Evolutionary conservation across 352 stramenopile genomes (phyloP).

Genomic region (Phytopythium helicoides): DNA sequence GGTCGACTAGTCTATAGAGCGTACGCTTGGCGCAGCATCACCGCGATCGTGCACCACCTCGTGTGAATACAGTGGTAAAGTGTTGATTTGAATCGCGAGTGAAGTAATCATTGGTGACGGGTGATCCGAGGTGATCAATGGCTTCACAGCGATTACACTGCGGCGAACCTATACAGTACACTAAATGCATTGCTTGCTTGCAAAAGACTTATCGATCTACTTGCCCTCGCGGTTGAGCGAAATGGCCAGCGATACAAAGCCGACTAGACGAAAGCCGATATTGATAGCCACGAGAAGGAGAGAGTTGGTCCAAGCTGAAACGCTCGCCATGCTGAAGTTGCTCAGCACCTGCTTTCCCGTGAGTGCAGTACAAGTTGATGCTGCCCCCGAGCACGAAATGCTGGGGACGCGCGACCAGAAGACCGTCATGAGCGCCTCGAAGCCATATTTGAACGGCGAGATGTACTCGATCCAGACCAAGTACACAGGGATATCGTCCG

Average conservation of each 20-base stretch:
- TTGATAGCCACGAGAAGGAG: conserved; percentile 26
- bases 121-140: too few relatives aligned
- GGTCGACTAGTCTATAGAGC: background rate
- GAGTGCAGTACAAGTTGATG: conserved; percentile 11
- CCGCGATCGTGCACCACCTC: too few relatives aligned
- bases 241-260: conserved; percentile 14
- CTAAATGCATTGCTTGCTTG: too few relatives aligned
- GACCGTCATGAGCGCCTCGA: conserved; percentile 22
- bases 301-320: conserved; percentile 14
- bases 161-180: too few relatives aligned
- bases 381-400: conserved; percentile 17
- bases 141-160: too few relatives aligned
- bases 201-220: background rate
- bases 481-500: conserved; percentile 24
- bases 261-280: conserved; percentile 27
- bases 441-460: conserved; percentile 37
- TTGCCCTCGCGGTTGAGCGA: conserved; percentile 8
- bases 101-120: too few relatives aligned
- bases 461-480: conserved; percentile 31
- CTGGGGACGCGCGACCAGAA: conserved; percentile 20
- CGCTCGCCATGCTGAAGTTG: conserved; percentile 21
- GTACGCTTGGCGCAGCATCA: too few relatives aligned
- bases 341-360: conserved; percentile 24
- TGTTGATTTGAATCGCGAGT: too few relatives aligned
- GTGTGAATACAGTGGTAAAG: too few relatives aligned